Percentiles rank a stretch among this genome's conserved stretches.
Evolutionary conservation across 164 flowering plant species (phyloP).

Genomic region (Sedum album): DNA sequence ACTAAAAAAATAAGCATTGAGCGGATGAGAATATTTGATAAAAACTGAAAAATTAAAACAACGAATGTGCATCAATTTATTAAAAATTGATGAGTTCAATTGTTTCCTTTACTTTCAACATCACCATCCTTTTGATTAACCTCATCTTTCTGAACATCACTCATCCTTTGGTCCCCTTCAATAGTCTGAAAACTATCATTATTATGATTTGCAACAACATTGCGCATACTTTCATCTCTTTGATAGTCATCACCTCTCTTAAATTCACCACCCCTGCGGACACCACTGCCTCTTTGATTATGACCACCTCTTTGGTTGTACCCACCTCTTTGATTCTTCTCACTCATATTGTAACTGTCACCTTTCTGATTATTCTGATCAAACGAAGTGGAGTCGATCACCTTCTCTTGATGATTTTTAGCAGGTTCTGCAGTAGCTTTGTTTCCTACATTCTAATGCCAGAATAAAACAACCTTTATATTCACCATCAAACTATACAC

Average conservation of each 20-base stretch:
- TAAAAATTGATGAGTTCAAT: too few relatives aligned
- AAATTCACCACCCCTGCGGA: slow-evolving; percentile 34
- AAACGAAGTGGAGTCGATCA: slow-evolving; percentile 16
- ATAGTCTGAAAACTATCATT: neutral
- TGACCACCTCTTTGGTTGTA: slow-evolving; percentile 18
- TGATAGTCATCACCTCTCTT: neutral
- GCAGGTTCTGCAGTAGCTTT: slow-evolving; percentile 29
- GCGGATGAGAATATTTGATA: too few relatives aligned
- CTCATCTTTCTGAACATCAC: neutral
- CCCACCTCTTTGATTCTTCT: slow-evolving; percentile 43
- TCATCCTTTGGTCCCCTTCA: neutral
- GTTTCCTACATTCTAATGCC: slow-evolving; percentile 30
- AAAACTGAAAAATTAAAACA: too few relatives aligned
- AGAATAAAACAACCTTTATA: slow-evolving; percentile 13
- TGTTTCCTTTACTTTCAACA: too few relatives aligned
- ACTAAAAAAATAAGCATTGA: too few relatives aligned
- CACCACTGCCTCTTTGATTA: slow-evolving; percentile 16
- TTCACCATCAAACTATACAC: neutral
- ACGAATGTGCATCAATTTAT: too few relatives aligned
- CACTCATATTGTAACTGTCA: slow-evolving; percentile 25
- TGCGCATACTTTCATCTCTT: neutral
- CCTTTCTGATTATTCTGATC: slow-evolving; percentile 53
- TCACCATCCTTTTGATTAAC: neutral
- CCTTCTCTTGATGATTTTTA: slow-evolving; percentile 27
- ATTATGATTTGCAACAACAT: neutral